Base-by-base conservation (phyloP, 345 rosid genomes). In the Bruguiera sexangula region DNA sequence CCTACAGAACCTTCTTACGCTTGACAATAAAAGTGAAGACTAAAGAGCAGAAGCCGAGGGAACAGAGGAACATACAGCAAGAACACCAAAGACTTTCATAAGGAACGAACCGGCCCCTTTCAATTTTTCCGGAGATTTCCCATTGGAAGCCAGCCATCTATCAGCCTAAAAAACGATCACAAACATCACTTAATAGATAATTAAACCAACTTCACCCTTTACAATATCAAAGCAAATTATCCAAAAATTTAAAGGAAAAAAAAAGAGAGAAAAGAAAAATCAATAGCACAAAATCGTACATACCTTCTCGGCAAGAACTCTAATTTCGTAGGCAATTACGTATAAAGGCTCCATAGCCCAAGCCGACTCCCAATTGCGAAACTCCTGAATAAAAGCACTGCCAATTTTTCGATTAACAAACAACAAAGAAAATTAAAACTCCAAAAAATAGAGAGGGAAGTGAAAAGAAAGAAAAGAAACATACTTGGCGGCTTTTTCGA, bases 271-370 rank as follows among this genome's bases (percentile, higher is more conserved):
- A 37, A 2, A 39, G 10, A 4, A 46, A 59, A 69, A 16, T 21
- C 22, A 27, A 29, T 22, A 9, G 60, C 15, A 18, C 11, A 34
- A 34, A 34, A 34, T 55, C 13, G 29, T n/a, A 5, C 21, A 69
- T 82, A 95, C 99, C 96, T 82, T 86, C 76, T 95, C 99, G 0
- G 98, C 96, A 73, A 95, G 98, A 83, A 95, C 79, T 82, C 99
- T 84, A 74, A 95, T 83, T 80, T 95, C 98, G 72, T 92, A 95
- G 71, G 89, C 92, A 80, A 95, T 77, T 10, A 82, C 92, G 82
- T 87, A 90, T 46, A 95, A 66, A 31, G 99, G 85, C 78, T 90
- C 93, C 81, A 95, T 78, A 13, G 99, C 99, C 98, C 97, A 92
- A 3, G 97, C 86, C 0, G 98, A 92, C 69, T 95, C 98, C 98